Conservation (phyloP, 768 basidiomycete genomes). For the Hericium erinaceus region DNA sequence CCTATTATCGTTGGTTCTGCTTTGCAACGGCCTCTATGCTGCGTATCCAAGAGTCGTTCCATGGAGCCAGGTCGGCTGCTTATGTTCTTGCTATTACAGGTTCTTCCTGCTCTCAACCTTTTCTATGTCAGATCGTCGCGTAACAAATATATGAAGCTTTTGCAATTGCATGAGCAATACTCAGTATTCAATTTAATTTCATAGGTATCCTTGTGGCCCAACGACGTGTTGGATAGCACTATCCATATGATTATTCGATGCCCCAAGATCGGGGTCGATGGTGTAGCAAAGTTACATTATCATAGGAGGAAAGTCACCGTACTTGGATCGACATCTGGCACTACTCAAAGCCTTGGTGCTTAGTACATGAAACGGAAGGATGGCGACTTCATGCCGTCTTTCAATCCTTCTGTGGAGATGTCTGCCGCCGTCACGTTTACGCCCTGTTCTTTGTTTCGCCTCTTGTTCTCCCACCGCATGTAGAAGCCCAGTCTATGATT, state of each 20-base stretch:
- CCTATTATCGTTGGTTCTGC: neutral
- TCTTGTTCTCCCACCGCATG: slow-evolving; percentile 40
- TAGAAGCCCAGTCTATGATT: slow-evolving; percentile 31
- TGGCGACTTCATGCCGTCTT: slow-evolving; percentile 32
- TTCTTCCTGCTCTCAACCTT: neutral
- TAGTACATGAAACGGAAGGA: slow-evolving; percentile 39
- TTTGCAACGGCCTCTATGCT: neutral
- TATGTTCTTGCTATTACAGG: neutral
- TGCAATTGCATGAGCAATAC: neutral
- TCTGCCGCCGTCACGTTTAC: slow-evolving; percentile 31
- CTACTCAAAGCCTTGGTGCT: neutral
- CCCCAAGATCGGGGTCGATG: no score
- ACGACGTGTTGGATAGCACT: no score
- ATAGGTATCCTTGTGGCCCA: no score
- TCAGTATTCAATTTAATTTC: neutral
- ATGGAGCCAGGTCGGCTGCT: slow-evolving; percentile 1
- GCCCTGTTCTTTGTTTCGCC: slow-evolving; percentile 19
- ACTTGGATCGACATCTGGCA: no score
- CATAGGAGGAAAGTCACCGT: no score
- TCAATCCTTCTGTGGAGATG: slow-evolving; percentile 34
- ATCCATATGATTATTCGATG: no score
- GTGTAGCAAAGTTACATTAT: no score
- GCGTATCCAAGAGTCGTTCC: neutral
- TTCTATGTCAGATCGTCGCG: neutral
- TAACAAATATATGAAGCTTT: neutral